phyloP scores from a whole-genome alignment of 768 basidiomycete species.

The Suillus subaureus region DNA sequence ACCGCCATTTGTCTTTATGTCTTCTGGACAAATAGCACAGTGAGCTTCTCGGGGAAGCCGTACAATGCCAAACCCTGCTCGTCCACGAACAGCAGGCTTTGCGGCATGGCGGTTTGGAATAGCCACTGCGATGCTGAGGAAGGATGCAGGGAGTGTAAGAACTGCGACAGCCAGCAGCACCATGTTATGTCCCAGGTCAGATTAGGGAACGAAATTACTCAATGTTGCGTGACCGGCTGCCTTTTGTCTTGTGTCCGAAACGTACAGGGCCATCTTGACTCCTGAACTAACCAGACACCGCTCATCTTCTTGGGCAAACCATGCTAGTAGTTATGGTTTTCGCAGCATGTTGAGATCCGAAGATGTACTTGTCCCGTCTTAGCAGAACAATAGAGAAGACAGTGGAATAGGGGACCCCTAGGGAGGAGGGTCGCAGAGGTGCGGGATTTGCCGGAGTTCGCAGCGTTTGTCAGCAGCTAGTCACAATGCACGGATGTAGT shows the following conservation, averaged over 20 bases:
- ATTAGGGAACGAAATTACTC: background rate
- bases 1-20: background rate
- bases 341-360: background rate
- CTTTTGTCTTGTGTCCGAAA: background rate
- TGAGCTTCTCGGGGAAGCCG: background rate
- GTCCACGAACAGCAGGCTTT: too few relatives aligned
- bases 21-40: conserved; percentile 2
- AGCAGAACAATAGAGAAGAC: background rate
- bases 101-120: background rate
- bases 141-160: background rate
- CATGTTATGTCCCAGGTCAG: background rate
- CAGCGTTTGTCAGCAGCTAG: too few relatives aligned
- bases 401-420: too few relatives aligned
- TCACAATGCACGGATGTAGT: too few relatives aligned
- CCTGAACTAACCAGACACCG: background rate
- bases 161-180: background rate
- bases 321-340: background rate
- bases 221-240: too few relatives aligned
- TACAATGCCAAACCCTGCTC: background rate
- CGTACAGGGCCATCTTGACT: background rate
- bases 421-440: too few relatives aligned
- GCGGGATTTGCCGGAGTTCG: too few relatives aligned
- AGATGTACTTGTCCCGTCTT: too few relatives aligned
- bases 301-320: background rate
- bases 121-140: background rate